Evolutionary conservation across 1,284 basidiomycete genomes (phyloP).

Genomic region (Ganoderma resinaceum): DNA sequence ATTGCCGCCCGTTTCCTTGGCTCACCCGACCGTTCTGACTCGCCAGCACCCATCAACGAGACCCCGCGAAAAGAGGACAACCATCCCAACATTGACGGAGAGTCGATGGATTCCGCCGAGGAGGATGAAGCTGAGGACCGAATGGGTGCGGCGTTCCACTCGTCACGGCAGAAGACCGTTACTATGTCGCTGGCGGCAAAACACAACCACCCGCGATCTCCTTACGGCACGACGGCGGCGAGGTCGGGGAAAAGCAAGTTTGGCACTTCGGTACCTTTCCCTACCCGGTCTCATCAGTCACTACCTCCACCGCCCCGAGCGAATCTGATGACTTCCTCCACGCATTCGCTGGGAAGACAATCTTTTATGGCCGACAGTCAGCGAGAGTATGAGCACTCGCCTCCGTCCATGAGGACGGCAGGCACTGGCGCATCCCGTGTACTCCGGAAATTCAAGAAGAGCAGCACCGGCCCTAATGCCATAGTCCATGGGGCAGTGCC

Average conservation of each 20-base stretch:
- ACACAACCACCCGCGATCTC: conserved; percentile 76
- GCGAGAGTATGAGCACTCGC: conserved; percentile 46
- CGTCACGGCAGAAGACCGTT: conserved; percentile 44
- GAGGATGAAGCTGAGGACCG: conserved; percentile 69
- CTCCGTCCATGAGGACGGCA: conserved; percentile 42
- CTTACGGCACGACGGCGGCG: conserved; percentile 67
- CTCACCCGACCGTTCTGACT: conserved; percentile 67
- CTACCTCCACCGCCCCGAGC: conserved; percentile 72
- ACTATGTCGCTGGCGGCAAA: conserved; percentile 53
- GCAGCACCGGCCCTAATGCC: conserved; percentile 53
- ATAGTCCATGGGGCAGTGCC: conserved; percentile 63
- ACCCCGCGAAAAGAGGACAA: conserved; percentile 50
- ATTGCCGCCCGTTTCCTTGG: conserved; percentile 90
- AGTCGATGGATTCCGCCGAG: conserved; percentile 74
- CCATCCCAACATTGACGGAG: conserved; percentile 70
- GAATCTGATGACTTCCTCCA: conserved; percentile 62
- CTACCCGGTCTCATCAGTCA: conserved; percentile 81
- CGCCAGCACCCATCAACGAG: conserved; percentile 41
- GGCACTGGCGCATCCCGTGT: conserved; percentile 54
- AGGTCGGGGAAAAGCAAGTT: conserved; percentile 47
- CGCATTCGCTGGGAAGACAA: conserved; percentile 73
- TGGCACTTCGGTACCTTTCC: conserved; percentile 66
- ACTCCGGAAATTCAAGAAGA: conserved; percentile 73
- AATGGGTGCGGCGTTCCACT: conserved; percentile 54
- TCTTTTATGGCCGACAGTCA: conserved; percentile 53